These are phyloP conservation scores for Ceratocystis ficicola DNA, from an alignment of 2,329 filamentous ascomycete species.

Conservation along the genomic window DNA sequence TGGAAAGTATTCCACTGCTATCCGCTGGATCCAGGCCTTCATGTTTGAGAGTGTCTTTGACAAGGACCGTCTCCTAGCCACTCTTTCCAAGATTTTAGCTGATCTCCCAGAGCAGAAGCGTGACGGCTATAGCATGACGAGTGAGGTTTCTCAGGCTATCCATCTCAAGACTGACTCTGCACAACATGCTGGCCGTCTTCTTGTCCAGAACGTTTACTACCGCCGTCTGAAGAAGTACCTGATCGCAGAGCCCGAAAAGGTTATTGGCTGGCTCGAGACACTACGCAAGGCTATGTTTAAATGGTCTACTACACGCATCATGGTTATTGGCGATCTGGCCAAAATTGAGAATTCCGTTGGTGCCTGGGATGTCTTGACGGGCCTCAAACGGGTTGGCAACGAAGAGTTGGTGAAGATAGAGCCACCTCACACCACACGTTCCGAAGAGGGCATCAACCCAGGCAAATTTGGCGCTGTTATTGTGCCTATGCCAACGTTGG, in stretches of 20 bases:
- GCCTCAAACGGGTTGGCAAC: constrained; percentile 29
- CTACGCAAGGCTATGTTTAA: constrained; percentile 66
- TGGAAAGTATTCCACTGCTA: constrained; percentile 70
- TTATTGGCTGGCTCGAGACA: constrained; percentile 65
- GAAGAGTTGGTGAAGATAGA: constrained; percentile 45
- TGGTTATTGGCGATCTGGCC: constrained; percentile 68
- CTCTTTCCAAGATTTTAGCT: constrained; percentile 68
- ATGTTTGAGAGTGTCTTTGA: constrained; percentile 88
- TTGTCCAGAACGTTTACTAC: constrained; percentile 79
- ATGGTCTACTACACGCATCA: constrained; percentile 71
- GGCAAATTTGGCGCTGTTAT: constrained; percentile 64
- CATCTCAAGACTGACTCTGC: constrained; percentile 69
- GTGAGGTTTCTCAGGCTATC: constrained; percentile 60
- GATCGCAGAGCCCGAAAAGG: constrained; percentile 58
- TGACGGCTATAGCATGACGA: constrained; percentile 58
- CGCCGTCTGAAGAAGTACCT: constrained; percentile 74
- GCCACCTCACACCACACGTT: constrained; percentile 59
- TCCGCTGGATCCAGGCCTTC: constrained; percentile 74
- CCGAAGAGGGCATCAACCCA: constrained; percentile 58
- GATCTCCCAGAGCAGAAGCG: constrained; percentile 90
- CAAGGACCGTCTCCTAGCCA: constrained; percentile 48
- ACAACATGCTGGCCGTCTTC: constrained; percentile 61
- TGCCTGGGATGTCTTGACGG: constrained; percentile 52
- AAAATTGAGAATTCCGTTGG: constrained; percentile 64
- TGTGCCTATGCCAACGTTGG: constrained; percentile 81